Conservation (phyloP, 257 asterid genomes). For the Gentiana straminea region DNA sequence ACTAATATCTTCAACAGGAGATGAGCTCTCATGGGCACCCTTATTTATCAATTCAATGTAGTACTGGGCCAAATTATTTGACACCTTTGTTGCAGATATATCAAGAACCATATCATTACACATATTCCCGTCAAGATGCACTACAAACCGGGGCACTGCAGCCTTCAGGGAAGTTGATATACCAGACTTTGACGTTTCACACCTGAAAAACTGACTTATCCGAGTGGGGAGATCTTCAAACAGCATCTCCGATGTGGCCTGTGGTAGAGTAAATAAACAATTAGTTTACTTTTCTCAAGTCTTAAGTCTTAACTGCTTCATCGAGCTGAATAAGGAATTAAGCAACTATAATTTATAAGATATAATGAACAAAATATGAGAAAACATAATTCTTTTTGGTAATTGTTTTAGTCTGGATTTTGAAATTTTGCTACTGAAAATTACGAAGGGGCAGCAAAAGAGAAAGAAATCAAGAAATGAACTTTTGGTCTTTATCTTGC, state of each 20-base stretch:
- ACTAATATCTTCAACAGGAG: conserved; percentile 21
- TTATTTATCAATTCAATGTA: conserved; percentile 53
- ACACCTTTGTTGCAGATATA: conserved; percentile 49
- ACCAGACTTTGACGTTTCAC: conserved; percentile 29
- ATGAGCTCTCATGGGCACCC: conserved; percentile 22
- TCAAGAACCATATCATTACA: conserved; percentile 39
- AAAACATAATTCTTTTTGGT: too few species aligned
- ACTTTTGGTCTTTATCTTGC: too few species aligned
- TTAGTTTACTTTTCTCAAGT: not conserved
- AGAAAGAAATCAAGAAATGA: too few species aligned
- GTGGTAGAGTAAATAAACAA: conserved; percentile 11
- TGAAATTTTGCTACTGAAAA: too few species aligned
- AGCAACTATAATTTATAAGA: too few species aligned
- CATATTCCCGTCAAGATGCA: conserved; percentile 61
- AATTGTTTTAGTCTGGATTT: too few species aligned
- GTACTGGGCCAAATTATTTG: conserved; percentile 65
- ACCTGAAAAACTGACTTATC: conserved; percentile 61
- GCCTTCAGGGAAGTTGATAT: conserved; percentile 30
- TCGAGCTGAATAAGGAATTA: too few species aligned
- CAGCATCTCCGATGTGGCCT: conserved; percentile 88
- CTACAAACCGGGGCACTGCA: conserved; percentile 50
- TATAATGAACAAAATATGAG: too few species aligned
- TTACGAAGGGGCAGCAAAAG: too few species aligned
- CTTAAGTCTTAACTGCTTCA: too few species aligned
- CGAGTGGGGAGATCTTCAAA: conserved; percentile 50